A percentile compares a stretch with the other conserved stretches of the same genome.
Evolutionary conservation across 2,329 filamentous ascomycete genomes (phyloP).

Genomic region (Xylaria digitata): DNA sequence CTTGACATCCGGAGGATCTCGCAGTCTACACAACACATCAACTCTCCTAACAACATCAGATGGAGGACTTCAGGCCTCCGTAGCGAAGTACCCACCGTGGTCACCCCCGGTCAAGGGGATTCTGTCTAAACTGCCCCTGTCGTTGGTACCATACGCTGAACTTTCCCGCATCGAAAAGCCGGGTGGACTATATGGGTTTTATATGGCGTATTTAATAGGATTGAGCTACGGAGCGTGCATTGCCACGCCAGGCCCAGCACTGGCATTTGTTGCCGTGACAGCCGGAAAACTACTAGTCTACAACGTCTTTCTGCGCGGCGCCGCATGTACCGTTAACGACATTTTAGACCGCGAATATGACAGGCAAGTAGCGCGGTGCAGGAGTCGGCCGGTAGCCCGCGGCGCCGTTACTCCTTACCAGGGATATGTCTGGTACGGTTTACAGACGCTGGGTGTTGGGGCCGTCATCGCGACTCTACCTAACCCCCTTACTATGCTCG

Average conservation of each 20-base stretch:
- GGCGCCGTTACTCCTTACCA: slow-evolving; percentile 55
- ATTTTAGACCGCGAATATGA: slow-evolving; percentile 66
- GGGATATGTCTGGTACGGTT: slow-evolving; percentile 55
- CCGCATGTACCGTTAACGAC: slow-evolving; percentile 66
- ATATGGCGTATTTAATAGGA: slow-evolving; percentile 42
- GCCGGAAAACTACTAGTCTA: slow-evolving; percentile 34
- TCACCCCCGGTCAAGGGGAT: slow-evolving; percentile 36
- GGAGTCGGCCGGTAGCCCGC: slow-evolving; percentile 62
- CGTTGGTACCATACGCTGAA: slow-evolving; percentile 41
- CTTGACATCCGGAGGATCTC: neutral
- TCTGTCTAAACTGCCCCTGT: slow-evolving; percentile 34
- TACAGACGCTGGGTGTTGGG: slow-evolving; percentile 51
- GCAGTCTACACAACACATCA: slow-evolving; percentile 7
- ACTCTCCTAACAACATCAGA: neutral
- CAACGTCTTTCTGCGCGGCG: slow-evolving; percentile 60
- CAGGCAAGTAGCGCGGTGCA: slow-evolving; percentile 62
- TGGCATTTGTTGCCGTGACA: slow-evolving; percentile 16
- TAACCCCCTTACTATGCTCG: slow-evolving; percentile 55
- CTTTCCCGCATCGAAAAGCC: slow-evolving; percentile 43
- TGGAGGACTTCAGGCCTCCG: neutral
- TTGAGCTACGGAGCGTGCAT: slow-evolving; percentile 39
- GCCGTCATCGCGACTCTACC: slow-evolving; percentile 55
- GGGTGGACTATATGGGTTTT: slow-evolving; percentile 41
- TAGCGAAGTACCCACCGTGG: slow-evolving; percentile 29
- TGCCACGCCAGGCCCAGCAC: slow-evolving; percentile 12